Percentiles rank a stretch among this genome's conserved stretches.
These are phyloP conservation scores for Penicillium lividum DNA, from an alignment of 495 filamentous ascomycete species.

Conservation along the genomic window DNA sequence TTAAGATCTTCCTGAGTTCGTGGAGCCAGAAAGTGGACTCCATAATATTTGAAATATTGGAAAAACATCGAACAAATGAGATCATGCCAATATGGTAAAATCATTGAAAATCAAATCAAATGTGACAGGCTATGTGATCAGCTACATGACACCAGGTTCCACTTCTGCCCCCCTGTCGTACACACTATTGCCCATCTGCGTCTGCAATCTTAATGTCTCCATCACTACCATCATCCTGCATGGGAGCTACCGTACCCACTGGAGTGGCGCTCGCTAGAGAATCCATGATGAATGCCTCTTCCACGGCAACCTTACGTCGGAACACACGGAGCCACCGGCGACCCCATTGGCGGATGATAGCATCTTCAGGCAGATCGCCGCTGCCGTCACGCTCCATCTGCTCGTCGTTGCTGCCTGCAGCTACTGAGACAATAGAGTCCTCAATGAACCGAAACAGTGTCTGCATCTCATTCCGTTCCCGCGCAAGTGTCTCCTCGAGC, in stretches of 20 bases:
- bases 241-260: constrained; percentile 36
- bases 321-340: constrained; percentile 85
- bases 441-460: constrained; percentile 79
- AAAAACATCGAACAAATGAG: constrained; percentile 6
- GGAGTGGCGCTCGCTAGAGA: constrained; percentile 40
- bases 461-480: constrained; percentile 71
- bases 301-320: constrained; percentile 75
- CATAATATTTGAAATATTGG: constrained; percentile 6
- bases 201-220: constrained; percentile 36
- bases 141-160: background rate
- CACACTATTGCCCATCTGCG: constrained; percentile 27
- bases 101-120: background rate
- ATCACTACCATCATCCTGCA: constrained; percentile 17
- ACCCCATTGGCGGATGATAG: constrained; percentile 77
- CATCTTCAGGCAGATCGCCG: constrained; percentile 50
- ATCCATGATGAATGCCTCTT: constrained; percentile 64
- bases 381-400: constrained; percentile 56
- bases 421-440: constrained; percentile 73
- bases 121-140: background rate
- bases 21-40: background rate
- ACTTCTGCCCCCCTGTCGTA: background rate
- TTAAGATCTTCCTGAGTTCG: background rate
- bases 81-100: constrained; percentile 1
- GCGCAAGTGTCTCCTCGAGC: constrained; percentile 63
- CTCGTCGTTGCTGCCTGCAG: constrained; percentile 70